phyloP scores from a whole-genome alignment of 805 yeast genomes.

The Kluyveromyces nonfermentans region DNA sequence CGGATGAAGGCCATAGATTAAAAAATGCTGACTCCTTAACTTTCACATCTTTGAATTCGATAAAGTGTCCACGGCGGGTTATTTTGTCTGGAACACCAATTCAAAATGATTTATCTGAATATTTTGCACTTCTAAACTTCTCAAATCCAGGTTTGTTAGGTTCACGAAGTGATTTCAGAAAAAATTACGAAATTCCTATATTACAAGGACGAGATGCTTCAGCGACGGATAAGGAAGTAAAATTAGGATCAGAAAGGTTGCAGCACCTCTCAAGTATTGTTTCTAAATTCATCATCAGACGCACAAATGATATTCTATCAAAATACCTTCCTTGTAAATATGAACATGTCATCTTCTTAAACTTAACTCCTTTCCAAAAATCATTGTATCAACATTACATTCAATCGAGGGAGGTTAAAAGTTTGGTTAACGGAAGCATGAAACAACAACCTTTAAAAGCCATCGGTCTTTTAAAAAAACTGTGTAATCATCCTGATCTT shows the following conservation, averaged over 20 bases:
- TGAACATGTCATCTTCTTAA: constrained; percentile 93
- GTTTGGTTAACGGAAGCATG: constrained; percentile 32
- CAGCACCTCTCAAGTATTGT: constrained; percentile 66
- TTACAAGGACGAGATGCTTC: constrained; percentile 81
- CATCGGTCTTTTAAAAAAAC: constrained; percentile 77
- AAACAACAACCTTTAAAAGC: constrained; percentile 70
- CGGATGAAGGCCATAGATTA: constrained; percentile 78
- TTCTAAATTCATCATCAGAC: constrained; percentile 81
- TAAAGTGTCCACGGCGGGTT: constrained; percentile 80
- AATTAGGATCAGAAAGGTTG: constrained; percentile 59
- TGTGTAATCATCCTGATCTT: constrained; percentile 91
- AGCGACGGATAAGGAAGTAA: constrained; percentile 72
- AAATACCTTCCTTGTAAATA: constrained; percentile 92
- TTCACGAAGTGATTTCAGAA: constrained; percentile 71
- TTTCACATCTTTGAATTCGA: constrained; percentile 74
- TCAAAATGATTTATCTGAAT: constrained; percentile 90
- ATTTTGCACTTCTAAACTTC: constrained; percentile 79
- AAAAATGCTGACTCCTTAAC: constrained; percentile 89
- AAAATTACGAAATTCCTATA: constrained; percentile 73
- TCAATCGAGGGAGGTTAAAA: constrained; percentile 67
- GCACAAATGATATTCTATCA: constrained; percentile 90
- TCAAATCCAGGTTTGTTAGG: constrained; percentile 94
- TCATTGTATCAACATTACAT: constrained; percentile 63
- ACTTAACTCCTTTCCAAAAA: constrained; percentile 67
- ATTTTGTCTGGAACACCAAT: constrained; percentile 95